phyloP scores from a whole-genome alignment of 2,329 filamentous ascomycete genomes.

The Triangularia verruculosa region DNA sequence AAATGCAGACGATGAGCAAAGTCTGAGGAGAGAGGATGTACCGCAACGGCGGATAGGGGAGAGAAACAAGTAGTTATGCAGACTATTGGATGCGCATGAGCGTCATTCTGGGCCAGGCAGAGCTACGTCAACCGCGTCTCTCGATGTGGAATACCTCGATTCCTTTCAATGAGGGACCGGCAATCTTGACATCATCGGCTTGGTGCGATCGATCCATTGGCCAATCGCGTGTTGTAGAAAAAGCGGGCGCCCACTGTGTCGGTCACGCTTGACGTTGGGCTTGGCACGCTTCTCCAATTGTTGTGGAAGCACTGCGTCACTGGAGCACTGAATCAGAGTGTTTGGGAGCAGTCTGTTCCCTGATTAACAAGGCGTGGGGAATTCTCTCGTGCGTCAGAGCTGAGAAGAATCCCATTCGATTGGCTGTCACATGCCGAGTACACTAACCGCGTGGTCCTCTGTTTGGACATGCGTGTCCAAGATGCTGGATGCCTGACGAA shows the following conservation, averaged over 20 bases:
- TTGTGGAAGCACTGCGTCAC: slow-evolving; percentile 6
- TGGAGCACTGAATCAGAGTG: not conserved
- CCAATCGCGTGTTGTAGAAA: slow-evolving; percentile 5
- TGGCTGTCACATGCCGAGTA: not conserved
- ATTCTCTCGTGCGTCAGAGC: not conserved
- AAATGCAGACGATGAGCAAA: not conserved
- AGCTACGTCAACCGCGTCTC: slow-evolving; percentile 2
- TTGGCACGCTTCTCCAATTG: slow-evolving; percentile 4
- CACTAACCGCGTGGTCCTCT: not conserved
- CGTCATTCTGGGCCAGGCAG: not conserved
- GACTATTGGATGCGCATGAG: not conserved
- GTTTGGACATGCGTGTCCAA: not conserved
- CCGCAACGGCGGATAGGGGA: not conserved
- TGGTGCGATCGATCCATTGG: not conserved
- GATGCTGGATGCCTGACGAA: not conserved
- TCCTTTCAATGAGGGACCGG: not conserved
- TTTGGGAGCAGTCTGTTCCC: not conserved
- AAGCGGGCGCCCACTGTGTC: not conserved
- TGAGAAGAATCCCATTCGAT: not conserved
- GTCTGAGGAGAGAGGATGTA: not conserved
- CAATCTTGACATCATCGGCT: slow-evolving; percentile 9
- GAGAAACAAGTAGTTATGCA: slow-evolving; percentile 4
- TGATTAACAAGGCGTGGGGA: not conserved
- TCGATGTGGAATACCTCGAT: not conserved
- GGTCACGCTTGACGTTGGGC: not conserved